Evolutionary conservation across 495 filamentous ascomycete genomes (phyloP).

Genomic region (Podospora pseudopauciseta): DNA sequence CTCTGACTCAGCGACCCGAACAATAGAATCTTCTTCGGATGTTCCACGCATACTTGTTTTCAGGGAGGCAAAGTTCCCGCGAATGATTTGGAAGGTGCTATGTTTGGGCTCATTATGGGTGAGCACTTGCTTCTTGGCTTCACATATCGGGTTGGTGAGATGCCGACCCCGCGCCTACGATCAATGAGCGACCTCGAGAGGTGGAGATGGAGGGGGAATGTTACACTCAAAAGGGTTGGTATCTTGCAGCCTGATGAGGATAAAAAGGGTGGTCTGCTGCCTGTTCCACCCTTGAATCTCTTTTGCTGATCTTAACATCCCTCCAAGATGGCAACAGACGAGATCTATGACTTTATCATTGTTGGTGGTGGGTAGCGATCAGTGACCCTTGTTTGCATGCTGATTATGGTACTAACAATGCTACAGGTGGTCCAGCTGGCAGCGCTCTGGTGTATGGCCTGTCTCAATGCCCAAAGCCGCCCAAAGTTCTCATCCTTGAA

Average conservation of each 20-base stretch:
- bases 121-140: background rate
- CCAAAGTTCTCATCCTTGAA: slow-evolving; percentile 56
- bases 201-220: background rate
- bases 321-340: slow-evolving; percentile 15
- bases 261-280: background rate
- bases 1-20: background rate
- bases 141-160: background rate
- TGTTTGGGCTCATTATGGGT: background rate
- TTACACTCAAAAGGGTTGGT: background rate
- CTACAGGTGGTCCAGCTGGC: slow-evolving; percentile 56
- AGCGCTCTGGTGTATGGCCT: slow-evolving; percentile 48
- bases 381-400: too few species aligned
- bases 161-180: background rate
- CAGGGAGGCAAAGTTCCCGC: background rate
- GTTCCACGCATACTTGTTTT: background rate
- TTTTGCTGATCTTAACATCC: background rate
- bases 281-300: background rate
- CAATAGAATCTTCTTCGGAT: background rate
- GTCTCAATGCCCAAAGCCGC: slow-evolving; percentile 41
- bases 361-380: slow-evolving; percentile 46
- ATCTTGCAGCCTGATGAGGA: background rate
- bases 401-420: too few species aligned
- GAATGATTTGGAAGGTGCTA: background rate
- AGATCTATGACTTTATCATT: slow-evolving; percentile 51
- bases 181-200: background rate